A percentile compares a stretch with the other conserved stretches of the same genome.
These are phyloP conservation scores for Vanderwaltozyma yarrowii DNA, from an alignment of 805 yeast genomes.

Conservation along the genomic window DNA sequence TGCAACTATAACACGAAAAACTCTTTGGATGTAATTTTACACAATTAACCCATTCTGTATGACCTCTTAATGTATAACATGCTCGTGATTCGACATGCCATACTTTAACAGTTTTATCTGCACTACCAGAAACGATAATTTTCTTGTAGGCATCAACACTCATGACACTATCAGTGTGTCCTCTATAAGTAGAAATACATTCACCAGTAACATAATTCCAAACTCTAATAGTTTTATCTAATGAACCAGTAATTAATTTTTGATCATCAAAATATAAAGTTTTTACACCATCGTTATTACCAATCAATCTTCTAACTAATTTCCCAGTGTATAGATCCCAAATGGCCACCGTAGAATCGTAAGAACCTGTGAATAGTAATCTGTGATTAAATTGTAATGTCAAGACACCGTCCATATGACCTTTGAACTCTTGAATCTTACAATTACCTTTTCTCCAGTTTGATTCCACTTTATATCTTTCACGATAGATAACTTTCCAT, in stretches of 20 bases:
- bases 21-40: conserved; percentile 79
- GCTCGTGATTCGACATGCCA: conserved; percentile 95
- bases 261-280: conserved; percentile 78
- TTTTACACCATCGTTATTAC: conserved; percentile 85
- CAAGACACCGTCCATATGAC: conserved; percentile 84
- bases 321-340: conserved; percentile 85
- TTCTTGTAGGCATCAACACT: conserved; percentile 74
- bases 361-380: conserved; percentile 80
- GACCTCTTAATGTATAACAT: conserved; percentile 89
- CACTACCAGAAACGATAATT: conserved; percentile 85
- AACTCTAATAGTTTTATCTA: conserved; percentile 84
- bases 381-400: conserved; percentile 78
- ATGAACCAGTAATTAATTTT: conserved; percentile 84
- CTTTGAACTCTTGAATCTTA: conserved; percentile 52
- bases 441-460: conserved; percentile 88
- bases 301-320: conserved; percentile 63
- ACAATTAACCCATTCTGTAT: conserved; percentile 82
- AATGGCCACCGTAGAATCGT: conserved; percentile 82
- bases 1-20: conserved; percentile 70
- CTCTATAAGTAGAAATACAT: conserved; percentile 87
- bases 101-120: conserved; percentile 83
- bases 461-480: conserved; percentile 80
- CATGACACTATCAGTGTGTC: conserved; percentile 79
- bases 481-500: conserved; percentile 92
- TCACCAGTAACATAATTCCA: conserved; percentile 96